These are phyloP conservation scores for Chalara sp. DNA, from an alignment of 2,329 filamentous ascomycete species.

Conservation along the genomic window DNA sequence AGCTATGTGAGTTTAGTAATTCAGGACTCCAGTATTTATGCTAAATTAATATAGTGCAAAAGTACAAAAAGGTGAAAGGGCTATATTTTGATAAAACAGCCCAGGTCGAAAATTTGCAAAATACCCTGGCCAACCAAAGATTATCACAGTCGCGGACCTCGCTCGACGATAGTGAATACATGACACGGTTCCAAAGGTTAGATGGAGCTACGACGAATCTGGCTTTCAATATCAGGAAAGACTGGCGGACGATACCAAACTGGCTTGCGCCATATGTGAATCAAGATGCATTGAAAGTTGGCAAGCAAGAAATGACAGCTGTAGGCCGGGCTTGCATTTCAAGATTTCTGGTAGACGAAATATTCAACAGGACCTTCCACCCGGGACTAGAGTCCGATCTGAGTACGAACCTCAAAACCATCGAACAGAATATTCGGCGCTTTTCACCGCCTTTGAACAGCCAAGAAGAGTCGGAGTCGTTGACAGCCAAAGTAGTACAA, in stretches of 20 bases:
- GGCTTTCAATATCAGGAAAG: slow-evolving; percentile 91
- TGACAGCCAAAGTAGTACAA: slow-evolving; percentile 79
- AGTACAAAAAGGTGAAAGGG: slow-evolving; percentile 97
- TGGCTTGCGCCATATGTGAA: slow-evolving; percentile 81
- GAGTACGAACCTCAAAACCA: slow-evolving; percentile 72
- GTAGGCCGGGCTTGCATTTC: slow-evolving; percentile 85
- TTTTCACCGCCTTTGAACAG: slow-evolving; percentile 68
- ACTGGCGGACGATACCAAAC: slow-evolving; percentile 74
- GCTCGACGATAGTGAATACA: slow-evolving; percentile 91
- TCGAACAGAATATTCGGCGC: slow-evolving; percentile 80
- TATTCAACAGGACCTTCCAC: slow-evolving; percentile 91
- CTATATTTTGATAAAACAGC: slow-evolving; percentile 91
- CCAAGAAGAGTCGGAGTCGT: slow-evolving; percentile 82
- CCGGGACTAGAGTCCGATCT: slow-evolving; percentile 73
- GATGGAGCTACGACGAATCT: slow-evolving; percentile 93
- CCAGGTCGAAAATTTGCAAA: slow-evolving; percentile 91
- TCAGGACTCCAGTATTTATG: background rate
- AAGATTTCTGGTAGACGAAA: slow-evolving; percentile 82
- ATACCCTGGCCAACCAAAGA: slow-evolving; percentile 93
- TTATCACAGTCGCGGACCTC: slow-evolving; percentile 91
- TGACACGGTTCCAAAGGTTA: slow-evolving; percentile 79
- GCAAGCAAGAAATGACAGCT: slow-evolving; percentile 97
- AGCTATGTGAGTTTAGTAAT: slow-evolving; percentile 31
- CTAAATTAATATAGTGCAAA: slow-evolving; percentile 56
- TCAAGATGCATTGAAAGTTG: slow-evolving; percentile 74